A percentile compares a stretch with the other conserved stretches of the same genome.
These are phyloP conservation scores for Thelonectria rubi DNA, from an alignment of 2,329 filamentous ascomycete genomes.

Conservation along the genomic window DNA sequence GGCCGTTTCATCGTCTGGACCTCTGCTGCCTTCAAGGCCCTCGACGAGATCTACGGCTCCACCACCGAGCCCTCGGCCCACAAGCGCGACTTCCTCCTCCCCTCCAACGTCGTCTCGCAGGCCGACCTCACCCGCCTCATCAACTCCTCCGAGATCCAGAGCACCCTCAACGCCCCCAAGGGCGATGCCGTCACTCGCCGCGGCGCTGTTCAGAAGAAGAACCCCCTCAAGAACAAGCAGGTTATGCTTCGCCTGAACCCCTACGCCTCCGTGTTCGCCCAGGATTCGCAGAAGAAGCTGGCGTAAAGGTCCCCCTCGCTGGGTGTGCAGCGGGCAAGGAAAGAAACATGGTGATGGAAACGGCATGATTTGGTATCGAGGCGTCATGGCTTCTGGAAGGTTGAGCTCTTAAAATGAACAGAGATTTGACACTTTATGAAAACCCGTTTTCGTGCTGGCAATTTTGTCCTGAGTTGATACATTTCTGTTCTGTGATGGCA, in stretches of 20 bases:
- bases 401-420: constrained; percentile 48
- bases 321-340: constrained; percentile 51
- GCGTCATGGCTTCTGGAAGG: constrained; percentile 51
- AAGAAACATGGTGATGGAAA: constrained; percentile 38
- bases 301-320: constrained; percentile 48
- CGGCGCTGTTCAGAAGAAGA: constrained; percentile 97
- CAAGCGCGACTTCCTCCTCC: constrained; percentile 99
- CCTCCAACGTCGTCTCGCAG: constrained; percentile 91
- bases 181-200: constrained; percentile 92
- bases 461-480: constrained; percentile 12
- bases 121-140: constrained; percentile 96
- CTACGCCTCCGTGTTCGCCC: constrained; percentile 89
- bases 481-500: too few relatives aligned
- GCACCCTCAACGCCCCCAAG: constrained; percentile 90
- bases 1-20: constrained; percentile 99
- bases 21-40: constrained; percentile 93
- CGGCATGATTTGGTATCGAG: constrained; percentile 50
- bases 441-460: constrained; percentile 35
- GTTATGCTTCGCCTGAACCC: constrained; percentile 98
- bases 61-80: constrained; percentile 88
- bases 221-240: constrained; percentile 99
- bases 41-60: constrained; percentile 96
- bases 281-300: constrained; percentile 63
- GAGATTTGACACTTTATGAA: constrained; percentile 47
- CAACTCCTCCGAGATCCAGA: constrained; percentile 99